Conservation (phyloP, 2,329 filamentous ascomycete genomes). For the Pseudocercospora musae region DNA sequence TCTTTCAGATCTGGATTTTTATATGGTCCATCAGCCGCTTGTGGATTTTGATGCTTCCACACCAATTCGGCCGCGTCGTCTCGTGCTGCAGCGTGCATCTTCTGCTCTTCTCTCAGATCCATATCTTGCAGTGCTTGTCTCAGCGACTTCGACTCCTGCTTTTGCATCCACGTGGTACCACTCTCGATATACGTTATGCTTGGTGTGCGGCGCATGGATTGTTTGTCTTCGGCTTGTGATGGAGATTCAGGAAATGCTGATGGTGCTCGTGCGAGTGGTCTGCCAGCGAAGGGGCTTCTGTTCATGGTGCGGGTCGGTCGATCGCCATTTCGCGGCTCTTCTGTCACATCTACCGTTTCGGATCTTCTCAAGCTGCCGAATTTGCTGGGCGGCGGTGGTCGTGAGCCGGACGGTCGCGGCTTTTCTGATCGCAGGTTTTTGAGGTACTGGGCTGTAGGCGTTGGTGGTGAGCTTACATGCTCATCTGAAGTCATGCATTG, state of each 20-base stretch:
- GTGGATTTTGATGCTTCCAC: conserved; percentile 70
- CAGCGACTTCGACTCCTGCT: conserved; percentile 69
- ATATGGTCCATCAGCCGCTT: conserved; percentile 51
- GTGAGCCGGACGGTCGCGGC: conserved; percentile 66
- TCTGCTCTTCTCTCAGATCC: conserved; percentile 62
- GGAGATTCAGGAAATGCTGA: conserved; percentile 33
- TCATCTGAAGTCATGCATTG: conserved; percentile 21
- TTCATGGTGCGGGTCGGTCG: conserved; percentile 23
- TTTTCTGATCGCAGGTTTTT: conserved; percentile 67
- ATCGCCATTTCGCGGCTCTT: conserved; percentile 15
- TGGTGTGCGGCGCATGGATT: conserved; percentile 45
- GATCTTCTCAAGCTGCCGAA: conserved; percentile 30
- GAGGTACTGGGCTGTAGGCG: conserved; percentile 62
- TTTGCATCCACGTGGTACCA: conserved; percentile 75
- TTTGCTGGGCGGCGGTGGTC: conserved; percentile 58
- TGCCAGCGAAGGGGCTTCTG: conserved; percentile 31
- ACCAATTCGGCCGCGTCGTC: conserved; percentile 77
- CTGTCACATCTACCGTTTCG: conserved; percentile 25
- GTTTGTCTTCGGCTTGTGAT: conserved; percentile 46
- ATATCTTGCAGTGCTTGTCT: conserved; percentile 71
- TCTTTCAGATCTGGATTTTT: conserved; percentile 35
- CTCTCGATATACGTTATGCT: conserved; percentile 70
- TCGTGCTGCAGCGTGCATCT: conserved; percentile 67
- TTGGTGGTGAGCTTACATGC: conserved; percentile 24
- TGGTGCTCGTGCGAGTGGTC: conserved; percentile 31